Evolutionary conservation across 2,329 filamentous ascomycete genomes (phyloP), one percentile per base, ranked within the genome.

Genomic region (Chaetomiaceae sp.): DNA sequence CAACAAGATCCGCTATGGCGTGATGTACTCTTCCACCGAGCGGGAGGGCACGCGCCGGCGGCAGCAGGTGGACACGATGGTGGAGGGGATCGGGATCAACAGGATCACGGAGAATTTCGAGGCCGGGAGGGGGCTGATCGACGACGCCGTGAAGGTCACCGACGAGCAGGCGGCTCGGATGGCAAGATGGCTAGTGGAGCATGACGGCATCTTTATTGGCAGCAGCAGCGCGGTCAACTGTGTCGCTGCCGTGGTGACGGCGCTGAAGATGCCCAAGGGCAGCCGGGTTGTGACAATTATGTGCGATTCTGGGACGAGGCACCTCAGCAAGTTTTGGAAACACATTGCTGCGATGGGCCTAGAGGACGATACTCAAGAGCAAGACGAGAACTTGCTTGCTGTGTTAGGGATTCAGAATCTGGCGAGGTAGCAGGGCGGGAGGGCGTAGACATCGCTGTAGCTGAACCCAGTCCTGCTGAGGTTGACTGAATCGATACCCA

Each of bases 221-320:
- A 95, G 90, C 64, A 95, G 88, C 64, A 95, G 86, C 65, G 86
- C 90, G n/a, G 91, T 98, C 42, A 98, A 98, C 65, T 95, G 90
- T 74, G 85, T 87, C 34, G 88, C 86, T 4, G 85, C 87, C 18
- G 82, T 86, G 9, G 75, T 75, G 41, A 74, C 83, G 4, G 86
- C 86, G 20, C 74, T 82, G 61, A 69, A 71, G 34, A 67, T 90
- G 51, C 78, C 78, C 4, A 62, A 68, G 43, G 76, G 73, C 12
- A 84, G 83, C 49, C 75, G 73, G 26, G 78, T 94, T 34, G 86
- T 90, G n/a, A 93, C 88, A 0, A 72, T 94, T n/a, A 68, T 93
- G 7, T 93, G 87, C 64, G 88, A 94, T 67, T 81, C 79, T n/a
- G 85, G 88, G n/a, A 81, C 81, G 9, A 75, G 88, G 53, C 87